Conservation (phyloP, 2,329 filamentous ascomycete genomes). For the Lecanicillium sp. region DNA sequence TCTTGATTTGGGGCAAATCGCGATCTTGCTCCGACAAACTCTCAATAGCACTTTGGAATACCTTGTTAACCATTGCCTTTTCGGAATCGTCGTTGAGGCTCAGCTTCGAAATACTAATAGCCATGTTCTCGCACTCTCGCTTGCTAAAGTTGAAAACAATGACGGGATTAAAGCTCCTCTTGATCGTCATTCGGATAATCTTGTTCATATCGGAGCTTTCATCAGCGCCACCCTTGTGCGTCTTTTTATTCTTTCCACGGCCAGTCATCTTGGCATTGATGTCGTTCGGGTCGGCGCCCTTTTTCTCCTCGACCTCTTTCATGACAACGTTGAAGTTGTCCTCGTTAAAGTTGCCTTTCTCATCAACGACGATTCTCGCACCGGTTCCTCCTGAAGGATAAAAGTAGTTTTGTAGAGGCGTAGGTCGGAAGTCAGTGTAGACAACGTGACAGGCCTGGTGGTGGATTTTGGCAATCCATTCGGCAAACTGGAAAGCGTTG, state of each 20-base stretch:
- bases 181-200: conserved; percentile 98
- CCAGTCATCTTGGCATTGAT: conserved; percentile 73
- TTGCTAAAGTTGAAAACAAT: conserved; percentile 99
- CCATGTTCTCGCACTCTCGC: conserved; percentile 86
- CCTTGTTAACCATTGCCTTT: conserved; percentile 86
- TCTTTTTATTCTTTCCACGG: conserved; percentile 85
- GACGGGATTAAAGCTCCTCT: conserved; percentile 93
- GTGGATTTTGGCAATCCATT: conserved; percentile 98
- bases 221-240: conserved; percentile 76
- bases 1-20: conserved; percentile 77
- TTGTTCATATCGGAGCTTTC: conserved; percentile 83
- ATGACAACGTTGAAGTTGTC: conserved; percentile 97
- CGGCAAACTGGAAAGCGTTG: conserved; percentile 97
- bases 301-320: conserved; percentile 78
- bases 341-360: conserved; percentile 92
- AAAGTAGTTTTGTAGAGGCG: conserved; percentile 94
- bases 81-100: conserved; percentile 96
- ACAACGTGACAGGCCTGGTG: conserved; percentile 97
- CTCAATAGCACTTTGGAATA: conserved; percentile 89
- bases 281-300: conserved; percentile 76
- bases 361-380: conserved; percentile 89
- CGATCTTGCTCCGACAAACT: conserved; percentile 89
- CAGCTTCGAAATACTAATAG: conserved; percentile 75
- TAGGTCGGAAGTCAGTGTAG: conserved; percentile 96
- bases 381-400: conserved; percentile 89